Base-by-base conservation (phyloP, 352 stramenopile genomes). In the Globisporangium lucens region DNA sequence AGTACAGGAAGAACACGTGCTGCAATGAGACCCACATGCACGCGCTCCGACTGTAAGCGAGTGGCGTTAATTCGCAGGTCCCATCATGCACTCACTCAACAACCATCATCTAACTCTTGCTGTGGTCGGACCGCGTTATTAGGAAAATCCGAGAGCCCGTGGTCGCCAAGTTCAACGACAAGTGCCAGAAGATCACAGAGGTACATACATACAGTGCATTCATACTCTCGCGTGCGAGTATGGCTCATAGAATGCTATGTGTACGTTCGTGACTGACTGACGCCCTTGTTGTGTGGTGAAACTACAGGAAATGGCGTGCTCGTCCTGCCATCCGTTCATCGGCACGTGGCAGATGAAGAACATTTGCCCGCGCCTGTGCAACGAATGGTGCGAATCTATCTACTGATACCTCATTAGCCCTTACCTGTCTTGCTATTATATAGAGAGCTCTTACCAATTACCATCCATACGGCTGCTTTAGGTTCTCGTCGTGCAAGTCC, bases 1-100 rank as follows among this genome's bases (percentile, higher is more conserved):
- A 95, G 66, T 95, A 95, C 72, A 70, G 69, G 43, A 82, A 88
- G 65, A 93, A 84, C 75, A 93, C 85, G 66, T 93, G 87, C 77
- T 95, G 87, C 67, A 89, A 93, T 56, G 79, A 74, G 67, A 87
- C 78, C n/a, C 87, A 95, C 67, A 70, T 65, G 17, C 70, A 87
- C 46, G 59, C 83, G 62, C 71, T 95, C 24, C 80, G 83, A 38
- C 67, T 90, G 85, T 93, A 75, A 63, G 38, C 38, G 38, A 46
- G 79, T 79, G 13, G 35, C 17, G 29, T 38, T 12, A 51, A 0
- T 20, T 22, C 20, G 38, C 13, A 38, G 29, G n/a, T 22, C 69
- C 56, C 52, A 4, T 56, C 20, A 49, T 43, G n/a, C n/a, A 38
- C 35, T 24, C 12, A 15, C 27, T 56, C 49, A 12, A 4, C 24